These are phyloP conservation scores for Colletotrichum sp. DNA, from an alignment of 2,329 filamentous ascomycete species.

Conservation along the genomic window DNA sequence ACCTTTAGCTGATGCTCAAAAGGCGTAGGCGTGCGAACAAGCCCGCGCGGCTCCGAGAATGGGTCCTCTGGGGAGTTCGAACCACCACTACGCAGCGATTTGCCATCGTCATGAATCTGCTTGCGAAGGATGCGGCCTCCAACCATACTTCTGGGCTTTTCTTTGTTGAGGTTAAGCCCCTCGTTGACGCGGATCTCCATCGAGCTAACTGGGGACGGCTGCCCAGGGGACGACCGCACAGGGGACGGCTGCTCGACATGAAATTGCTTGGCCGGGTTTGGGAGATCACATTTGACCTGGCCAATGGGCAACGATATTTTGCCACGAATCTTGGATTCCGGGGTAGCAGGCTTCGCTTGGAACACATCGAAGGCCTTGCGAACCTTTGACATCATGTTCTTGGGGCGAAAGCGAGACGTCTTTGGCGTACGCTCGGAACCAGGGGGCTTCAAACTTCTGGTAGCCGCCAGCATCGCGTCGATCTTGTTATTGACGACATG, in stretches of 20 bases:
- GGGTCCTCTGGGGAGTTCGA: conserved; percentile 32
- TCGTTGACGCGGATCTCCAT: conserved; percentile 39
- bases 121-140: conserved; percentile 34
- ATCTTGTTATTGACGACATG: conserved; percentile 39
- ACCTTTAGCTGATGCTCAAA: conserved; percentile 25
- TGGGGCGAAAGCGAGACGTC: conserved; percentile 31
- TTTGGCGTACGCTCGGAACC: conserved; percentile 22
- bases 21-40: conserved; percentile 24
- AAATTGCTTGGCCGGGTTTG: conserved; percentile 5
- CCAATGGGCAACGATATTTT: conserved; percentile 16
- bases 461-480: conserved; percentile 40
- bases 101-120: conserved; percentile 31
- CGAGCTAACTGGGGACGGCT: conserved; percentile 31
- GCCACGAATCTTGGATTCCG: conserved; percentile 17
- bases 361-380: conserved; percentile 37
- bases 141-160: conserved; percentile 38
- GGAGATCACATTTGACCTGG: not conserved
- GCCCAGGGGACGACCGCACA: conserved; percentile 26
- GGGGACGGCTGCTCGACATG: conserved; percentile 23
- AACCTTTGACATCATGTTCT: conserved; percentile 37
- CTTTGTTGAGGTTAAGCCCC: conserved; percentile 36
- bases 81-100: conserved; percentile 27
- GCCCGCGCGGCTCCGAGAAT: conserved; percentile 27
- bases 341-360: conserved; percentile 28
- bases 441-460: conserved; percentile 36